Conservation (phyloP, 345 rosid species). For the Anastatica hierochuntica region DNA sequence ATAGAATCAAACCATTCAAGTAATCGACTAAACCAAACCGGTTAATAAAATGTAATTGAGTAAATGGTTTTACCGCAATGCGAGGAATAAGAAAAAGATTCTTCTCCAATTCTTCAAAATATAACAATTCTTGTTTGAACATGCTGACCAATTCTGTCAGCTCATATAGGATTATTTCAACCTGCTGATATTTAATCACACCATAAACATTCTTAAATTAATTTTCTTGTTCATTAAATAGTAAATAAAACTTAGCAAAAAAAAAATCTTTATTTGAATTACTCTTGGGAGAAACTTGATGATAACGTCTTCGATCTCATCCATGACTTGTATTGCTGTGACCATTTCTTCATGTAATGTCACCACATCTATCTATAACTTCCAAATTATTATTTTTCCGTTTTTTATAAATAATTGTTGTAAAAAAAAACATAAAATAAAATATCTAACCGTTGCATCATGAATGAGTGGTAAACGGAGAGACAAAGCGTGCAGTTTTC, state of each 20-base stretch:
- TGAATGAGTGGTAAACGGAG: conserved; percentile 36
- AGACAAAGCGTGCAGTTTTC: conserved; percentile 54
- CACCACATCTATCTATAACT: conserved; percentile 36
- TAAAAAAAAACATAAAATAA: background rate
- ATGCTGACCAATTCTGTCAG: conserved; percentile 41
- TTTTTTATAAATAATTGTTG: background rate
- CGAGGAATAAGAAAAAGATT: conserved; percentile 13
- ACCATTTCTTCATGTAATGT: conserved; percentile 40
- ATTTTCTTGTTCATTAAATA: background rate
- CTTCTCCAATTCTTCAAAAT: conserved; percentile 34
- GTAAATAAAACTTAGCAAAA: background rate
- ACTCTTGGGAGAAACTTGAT: conserved; percentile 40
- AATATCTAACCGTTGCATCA: conserved; percentile 38
- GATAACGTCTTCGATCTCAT: conserved; percentile 27
- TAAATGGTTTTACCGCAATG: conserved; percentile 26
- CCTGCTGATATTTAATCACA: conserved; percentile 27
- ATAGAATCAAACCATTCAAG: background rate
- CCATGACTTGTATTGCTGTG: conserved; percentile 40
- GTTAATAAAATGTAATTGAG: background rate
- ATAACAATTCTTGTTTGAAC: conserved; percentile 32
- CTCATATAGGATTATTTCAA: conserved; percentile 41
- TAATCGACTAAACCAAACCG: background rate
- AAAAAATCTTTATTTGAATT: background rate
- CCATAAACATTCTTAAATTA: background rate
- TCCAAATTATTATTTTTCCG: background rate